These are phyloP conservation scores for Naganishia antarctica DNA, from an alignment of 768 basidiomycete species.

Conservation along the genomic window DNA sequence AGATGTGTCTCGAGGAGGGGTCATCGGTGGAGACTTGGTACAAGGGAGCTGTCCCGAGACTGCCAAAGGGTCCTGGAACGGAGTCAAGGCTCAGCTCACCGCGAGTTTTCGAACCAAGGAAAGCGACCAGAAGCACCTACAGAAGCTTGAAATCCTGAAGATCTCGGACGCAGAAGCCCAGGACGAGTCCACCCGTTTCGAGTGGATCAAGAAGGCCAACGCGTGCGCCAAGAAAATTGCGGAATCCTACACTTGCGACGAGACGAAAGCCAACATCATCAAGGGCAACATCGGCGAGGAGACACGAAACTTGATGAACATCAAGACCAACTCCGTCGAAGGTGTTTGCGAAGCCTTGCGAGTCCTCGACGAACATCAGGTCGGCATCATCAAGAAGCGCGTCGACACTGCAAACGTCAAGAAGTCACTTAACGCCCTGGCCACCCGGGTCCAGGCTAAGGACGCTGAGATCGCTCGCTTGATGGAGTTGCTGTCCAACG, in stretches of 20 bases:
- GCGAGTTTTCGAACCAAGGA: neutral
- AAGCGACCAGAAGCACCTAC: neutral
- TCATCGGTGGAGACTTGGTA: neutral
- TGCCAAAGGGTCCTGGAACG: neutral
- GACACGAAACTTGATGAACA: neutral
- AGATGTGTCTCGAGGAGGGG: neutral
- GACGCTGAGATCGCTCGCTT: neutral
- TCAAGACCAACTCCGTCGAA: neutral
- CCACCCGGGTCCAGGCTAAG: neutral
- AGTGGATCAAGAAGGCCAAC: neutral
- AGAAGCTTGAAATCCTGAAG: neutral
- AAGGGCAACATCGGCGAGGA: neutral
- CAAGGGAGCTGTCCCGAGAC: neutral
- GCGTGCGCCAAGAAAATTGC: neutral
- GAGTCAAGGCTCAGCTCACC: neutral
- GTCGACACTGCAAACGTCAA: neutral
- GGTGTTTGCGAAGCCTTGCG: neutral
- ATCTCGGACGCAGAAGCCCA: neutral
- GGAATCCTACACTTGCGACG: neutral
- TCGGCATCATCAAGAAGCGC: slow-evolving; percentile 1
- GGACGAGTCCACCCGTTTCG: neutral
- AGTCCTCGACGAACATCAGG: neutral
- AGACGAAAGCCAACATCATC: neutral
- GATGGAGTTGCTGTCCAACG: neutral
- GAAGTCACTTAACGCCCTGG: neutral